A percentile compares a stretch with the other conserved stretches of the same genome.
These are phyloP conservation scores for Turritis glabra DNA, from an alignment of 345 rosid species.

Conservation along the genomic window DNA sequence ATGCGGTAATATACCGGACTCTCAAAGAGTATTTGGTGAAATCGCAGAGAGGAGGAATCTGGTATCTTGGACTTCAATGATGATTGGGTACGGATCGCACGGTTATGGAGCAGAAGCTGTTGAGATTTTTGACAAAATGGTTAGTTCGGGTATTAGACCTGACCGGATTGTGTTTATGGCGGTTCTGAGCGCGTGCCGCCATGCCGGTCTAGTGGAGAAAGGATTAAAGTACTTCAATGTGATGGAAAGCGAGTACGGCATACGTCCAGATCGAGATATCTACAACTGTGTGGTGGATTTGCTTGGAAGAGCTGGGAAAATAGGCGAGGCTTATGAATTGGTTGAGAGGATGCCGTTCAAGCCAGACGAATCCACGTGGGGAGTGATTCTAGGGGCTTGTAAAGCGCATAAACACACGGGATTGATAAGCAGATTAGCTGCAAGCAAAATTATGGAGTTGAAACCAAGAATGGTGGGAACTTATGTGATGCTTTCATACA, in stretches of 20 bases:
- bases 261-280: constrained; percentile 59
- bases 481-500: constrained; percentile 71
- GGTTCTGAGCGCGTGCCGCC: constrained; percentile 83
- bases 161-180: constrained; percentile 85
- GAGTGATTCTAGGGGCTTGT: constrained; percentile 84
- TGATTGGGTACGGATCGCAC: constrained; percentile 87
- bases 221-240: constrained; percentile 68
- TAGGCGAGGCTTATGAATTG: constrained; percentile 72
- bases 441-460: constrained; percentile 59
- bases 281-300: constrained; percentile 88
- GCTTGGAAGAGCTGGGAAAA: constrained; percentile 86
- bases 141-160: constrained; percentile 63
- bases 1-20: constrained; percentile 69
- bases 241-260: constrained; percentile 51
- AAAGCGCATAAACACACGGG: constrained; percentile 54
- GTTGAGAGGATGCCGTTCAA: constrained; percentile 71
- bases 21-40: constrained; percentile 55
- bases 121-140: constrained; percentile 80
- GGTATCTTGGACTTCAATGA: constrained; percentile 95
- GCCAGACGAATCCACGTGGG: constrained; percentile 85
- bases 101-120: constrained; percentile 75
- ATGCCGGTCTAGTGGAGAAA: constrained; percentile 81
- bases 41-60: constrained; percentile 50
- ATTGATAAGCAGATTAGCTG: constrained; percentile 63
- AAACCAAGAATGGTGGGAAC: constrained; percentile 64